A percentile compares a stretch with the other conserved stretches of the same genome.
Evolutionary conservation across 495 filamentous ascomycete genomes (phyloP).

Genomic region (Penicillium lividum): DNA sequence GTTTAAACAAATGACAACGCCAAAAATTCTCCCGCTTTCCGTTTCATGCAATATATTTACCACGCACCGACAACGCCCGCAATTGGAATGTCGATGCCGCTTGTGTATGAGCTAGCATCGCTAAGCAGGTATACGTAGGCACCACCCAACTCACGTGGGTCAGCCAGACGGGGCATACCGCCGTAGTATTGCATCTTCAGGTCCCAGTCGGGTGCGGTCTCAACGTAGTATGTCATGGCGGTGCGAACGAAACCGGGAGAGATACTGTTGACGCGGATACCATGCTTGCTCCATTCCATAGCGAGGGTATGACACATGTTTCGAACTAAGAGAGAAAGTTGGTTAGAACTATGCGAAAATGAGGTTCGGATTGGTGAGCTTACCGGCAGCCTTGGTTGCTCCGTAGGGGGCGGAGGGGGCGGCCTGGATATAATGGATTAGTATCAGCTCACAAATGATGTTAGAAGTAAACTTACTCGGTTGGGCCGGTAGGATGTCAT

Average conservation of each 20-base stretch:
- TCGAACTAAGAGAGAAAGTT: conserved; percentile 19
- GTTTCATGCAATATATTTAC: conserved; percentile 22
- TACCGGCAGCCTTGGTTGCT: conserved; percentile 34
- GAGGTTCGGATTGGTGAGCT: conserved; percentile 1
- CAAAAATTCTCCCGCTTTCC: conserved; percentile 1
- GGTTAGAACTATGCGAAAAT: neutral
- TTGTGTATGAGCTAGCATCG: conserved; percentile 36
- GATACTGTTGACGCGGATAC: conserved; percentile 46
- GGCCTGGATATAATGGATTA: conserved; percentile 10
- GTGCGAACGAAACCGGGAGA: conserved; percentile 42
- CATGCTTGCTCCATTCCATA: conserved; percentile 50
- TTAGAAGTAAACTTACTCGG: conserved; percentile 5
- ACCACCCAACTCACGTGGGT: conserved; percentile 41
- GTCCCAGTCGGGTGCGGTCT: conserved; percentile 40
- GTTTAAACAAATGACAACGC: conserved; percentile 8
- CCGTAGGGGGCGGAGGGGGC: conserved; percentile 34
- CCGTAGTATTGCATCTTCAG: conserved; percentile 49
- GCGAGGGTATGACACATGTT: conserved; percentile 44
- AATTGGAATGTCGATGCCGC: conserved; percentile 40
- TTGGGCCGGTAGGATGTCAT: conserved; percentile 49
- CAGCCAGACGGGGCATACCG: conserved; percentile 42
- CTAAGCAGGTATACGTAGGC: conserved; percentile 45
- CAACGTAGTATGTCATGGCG: conserved; percentile 42
- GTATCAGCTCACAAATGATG: neutral
- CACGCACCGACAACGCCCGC: conserved; percentile 49